phyloP scores from a whole-genome alignment of 2,329 filamentous ascomycete species.

The Myriosclerotinia scirpicola region DNA sequence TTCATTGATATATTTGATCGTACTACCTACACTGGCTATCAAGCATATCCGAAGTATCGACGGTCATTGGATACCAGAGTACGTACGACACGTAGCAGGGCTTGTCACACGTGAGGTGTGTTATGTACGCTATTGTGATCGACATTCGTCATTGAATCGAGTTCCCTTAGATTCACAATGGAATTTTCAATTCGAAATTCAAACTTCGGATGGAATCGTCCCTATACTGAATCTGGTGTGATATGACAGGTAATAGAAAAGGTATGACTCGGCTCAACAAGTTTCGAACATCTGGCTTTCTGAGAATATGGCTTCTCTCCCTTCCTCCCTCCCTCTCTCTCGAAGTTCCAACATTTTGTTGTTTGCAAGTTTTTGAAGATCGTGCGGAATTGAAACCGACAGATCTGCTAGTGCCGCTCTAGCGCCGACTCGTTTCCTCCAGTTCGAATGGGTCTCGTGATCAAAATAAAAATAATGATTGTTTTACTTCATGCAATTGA shows the following conservation, averaged over 20 bases:
- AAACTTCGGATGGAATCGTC: background rate
- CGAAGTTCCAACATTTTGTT: background rate
- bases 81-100: background rate
- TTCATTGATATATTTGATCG: background rate
- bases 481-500: background rate
- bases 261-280: background rate
- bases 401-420: background rate
- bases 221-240: background rate
- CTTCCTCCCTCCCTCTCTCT: no score
- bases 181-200: background rate
- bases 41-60: background rate
- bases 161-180: background rate
- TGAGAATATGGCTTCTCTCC: background rate
- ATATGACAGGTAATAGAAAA: constrained; percentile 3
- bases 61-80: background rate
- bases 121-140: background rate
- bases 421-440: no score
- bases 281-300: background rate
- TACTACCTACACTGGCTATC: background rate
- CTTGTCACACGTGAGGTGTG: background rate
- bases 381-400: background rate
- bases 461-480: background rate
- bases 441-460: background rate
- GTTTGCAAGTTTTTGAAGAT: background rate
- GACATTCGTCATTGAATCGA: background rate